Percentiles rank a stretch among this genome's conserved stretches.
Evolutionary conservation across 495 filamentous ascomycete genomes (phyloP).

Genomic region (Aspergillus sparsus): DNA sequence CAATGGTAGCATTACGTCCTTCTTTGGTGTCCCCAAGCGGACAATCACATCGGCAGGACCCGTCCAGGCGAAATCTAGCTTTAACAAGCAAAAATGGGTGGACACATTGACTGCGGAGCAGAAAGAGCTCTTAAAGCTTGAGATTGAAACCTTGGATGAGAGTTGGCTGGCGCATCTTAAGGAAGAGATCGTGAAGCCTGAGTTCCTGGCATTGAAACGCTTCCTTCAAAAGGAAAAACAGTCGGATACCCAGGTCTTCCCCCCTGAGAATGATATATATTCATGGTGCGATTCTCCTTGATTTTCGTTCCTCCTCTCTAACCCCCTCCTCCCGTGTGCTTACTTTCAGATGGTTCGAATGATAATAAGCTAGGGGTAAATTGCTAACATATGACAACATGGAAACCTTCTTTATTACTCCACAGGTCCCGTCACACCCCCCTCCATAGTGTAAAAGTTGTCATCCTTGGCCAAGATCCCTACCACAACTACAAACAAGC

Average conservation of each 20-base stretch:
- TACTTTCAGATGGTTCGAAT: too few species aligned
- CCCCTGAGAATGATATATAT: constrained; percentile 87
- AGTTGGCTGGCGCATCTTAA: constrained; percentile 87
- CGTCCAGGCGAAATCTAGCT: constrained; percentile 51
- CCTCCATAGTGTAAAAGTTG: constrained; percentile 78
- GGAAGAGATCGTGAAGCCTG: constrained; percentile 71
- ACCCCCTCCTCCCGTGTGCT: neutral
- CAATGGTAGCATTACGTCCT: constrained; percentile 63
- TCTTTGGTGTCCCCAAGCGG: constrained; percentile 59
- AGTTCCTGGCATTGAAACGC: constrained; percentile 83
- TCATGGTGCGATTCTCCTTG: constrained; percentile 65
- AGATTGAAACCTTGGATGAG: constrained; percentile 88
- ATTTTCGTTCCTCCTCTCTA: neutral
- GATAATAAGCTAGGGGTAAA: too few species aligned
- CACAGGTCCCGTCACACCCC: constrained; percentile 87
- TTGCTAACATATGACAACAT: neutral
- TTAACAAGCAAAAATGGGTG: constrained; percentile 88
- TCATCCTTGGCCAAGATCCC: constrained; percentile 93
- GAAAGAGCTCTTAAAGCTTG: constrained; percentile 75
- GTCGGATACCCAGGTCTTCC: constrained; percentile 75
- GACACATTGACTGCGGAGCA: constrained; percentile 77
- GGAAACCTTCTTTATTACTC: neutral
- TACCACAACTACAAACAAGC: constrained; percentile 97
- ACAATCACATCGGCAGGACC: constrained; percentile 32
- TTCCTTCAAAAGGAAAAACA: constrained; percentile 81